Conservation (phyloP, 495 filamentous ascomycete genomes). For the Diplogelasinospora grovesii region DNA sequence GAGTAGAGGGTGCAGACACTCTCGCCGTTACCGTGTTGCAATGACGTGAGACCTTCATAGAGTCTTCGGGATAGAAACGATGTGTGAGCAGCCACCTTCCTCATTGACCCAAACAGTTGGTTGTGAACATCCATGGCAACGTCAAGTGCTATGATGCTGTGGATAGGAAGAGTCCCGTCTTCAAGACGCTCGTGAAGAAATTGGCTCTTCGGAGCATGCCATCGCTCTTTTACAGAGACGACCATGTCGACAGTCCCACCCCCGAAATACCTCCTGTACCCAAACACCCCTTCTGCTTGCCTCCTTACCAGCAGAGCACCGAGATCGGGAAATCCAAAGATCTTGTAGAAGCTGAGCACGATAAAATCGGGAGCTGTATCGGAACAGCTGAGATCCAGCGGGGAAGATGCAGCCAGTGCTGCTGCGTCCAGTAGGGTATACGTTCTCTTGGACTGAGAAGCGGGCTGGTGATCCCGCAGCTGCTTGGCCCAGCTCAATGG, state of each 20-base stretch:
- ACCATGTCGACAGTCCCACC: constrained; percentile 92
- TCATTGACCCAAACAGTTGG: constrained; percentile 64
- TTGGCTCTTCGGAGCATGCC: constrained; percentile 66
- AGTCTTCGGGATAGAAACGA: constrained; percentile 55
- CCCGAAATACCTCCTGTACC: constrained; percentile 72
- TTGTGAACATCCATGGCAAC: constrained; percentile 63
- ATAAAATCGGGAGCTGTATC: constrained; percentile 73
- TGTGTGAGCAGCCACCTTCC: constrained; percentile 66
- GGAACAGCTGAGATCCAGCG: constrained; percentile 60
- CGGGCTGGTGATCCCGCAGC: constrained; percentile 34
- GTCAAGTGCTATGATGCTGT: constrained; percentile 77
- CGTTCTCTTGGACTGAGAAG: constrained; percentile 15
- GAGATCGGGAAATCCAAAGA: constrained; percentile 91
- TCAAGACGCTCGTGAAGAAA: constrained; percentile 77
- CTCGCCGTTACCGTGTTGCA: constrained; percentile 63
- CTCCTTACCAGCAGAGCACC: constrained; percentile 82
- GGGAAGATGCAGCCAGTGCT: constrained; percentile 68
- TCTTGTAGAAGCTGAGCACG: constrained; percentile 90
- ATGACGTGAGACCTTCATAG: constrained; percentile 47
- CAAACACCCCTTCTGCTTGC: constrained; percentile 54
- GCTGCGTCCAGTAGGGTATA: constrained; percentile 92
- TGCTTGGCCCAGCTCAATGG: constrained; percentile 62
- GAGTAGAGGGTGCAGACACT: constrained; percentile 64
- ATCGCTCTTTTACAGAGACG: constrained; percentile 52
- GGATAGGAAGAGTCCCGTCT: constrained; percentile 84